Conservation (phyloP, 371 early-diverging fungal species). For the Smittium culicis region DNA sequence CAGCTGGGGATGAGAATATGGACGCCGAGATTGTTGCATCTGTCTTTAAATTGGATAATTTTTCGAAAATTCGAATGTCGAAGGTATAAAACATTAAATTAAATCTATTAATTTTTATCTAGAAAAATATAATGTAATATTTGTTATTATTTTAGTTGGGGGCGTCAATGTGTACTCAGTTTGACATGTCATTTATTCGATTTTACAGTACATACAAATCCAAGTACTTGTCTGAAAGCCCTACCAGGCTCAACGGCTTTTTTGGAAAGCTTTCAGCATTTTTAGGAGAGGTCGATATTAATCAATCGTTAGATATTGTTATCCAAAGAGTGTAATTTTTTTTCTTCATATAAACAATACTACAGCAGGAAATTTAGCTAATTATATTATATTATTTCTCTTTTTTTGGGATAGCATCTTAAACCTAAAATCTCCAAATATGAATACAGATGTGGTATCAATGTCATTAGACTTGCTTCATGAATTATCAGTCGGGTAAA, state of each 20-base stretch:
- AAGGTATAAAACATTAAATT: conserved; percentile 13
- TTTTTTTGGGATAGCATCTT: conserved; percentile 11
- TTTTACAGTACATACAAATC: conserved; percentile 62
- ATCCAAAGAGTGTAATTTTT: conserved; percentile 43
- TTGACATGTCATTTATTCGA: conserved; percentile 61
- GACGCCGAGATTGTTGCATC: conserved; percentile 33
- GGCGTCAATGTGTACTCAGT: conserved; percentile 22
- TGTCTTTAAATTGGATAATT: conserved; percentile 27
- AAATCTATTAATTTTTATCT: too few relatives aligned
- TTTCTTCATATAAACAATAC: conserved; percentile 24
- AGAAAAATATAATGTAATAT: too few relatives aligned
- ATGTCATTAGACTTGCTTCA: conserved; percentile 50
- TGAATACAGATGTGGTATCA: conserved; percentile 36
- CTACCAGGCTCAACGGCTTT: conserved; percentile 37
- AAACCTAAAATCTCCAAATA: conserved; percentile 38
- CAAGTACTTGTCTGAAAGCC: conserved; percentile 56
- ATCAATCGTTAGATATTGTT: conserved; percentile 46
- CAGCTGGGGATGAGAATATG: conserved; percentile 29
- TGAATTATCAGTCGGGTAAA: conserved; percentile 68
- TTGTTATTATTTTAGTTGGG: neutral
- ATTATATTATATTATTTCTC: neutral
- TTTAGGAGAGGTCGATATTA: conserved; percentile 42
- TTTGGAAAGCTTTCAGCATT: conserved; percentile 39
- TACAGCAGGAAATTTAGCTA: conserved; percentile 13
- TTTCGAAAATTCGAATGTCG: conserved; percentile 22